Evolutionary conservation across 305 asterid genomes (phyloP), one percentile per base, ranked within the genome.

Genomic region (Fraxinus nigra): DNA sequence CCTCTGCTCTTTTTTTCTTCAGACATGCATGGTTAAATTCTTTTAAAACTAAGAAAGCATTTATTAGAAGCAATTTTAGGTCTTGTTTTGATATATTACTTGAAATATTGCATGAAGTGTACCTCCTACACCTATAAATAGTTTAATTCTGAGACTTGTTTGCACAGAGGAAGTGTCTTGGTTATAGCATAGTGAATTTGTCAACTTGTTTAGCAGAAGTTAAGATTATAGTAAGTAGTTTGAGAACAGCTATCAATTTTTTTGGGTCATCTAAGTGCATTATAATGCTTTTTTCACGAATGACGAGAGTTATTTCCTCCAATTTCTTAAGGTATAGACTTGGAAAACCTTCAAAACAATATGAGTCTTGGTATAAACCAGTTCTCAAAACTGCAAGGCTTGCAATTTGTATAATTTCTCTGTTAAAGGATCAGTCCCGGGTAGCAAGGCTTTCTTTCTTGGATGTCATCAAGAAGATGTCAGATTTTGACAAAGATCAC

Each of bases 291-390:
- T 24, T 80, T 43, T 75, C 75, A 30, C 77, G 78, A 28, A 24
- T 81, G 40, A 84, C 61, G 74, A 38, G 37, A 26, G 69, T 75
- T 48, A 13, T 43, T 82, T 81, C 75, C 82, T 83, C 83, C 33
- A 67, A 59, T 75, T 43, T 83, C 72, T 82, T 80, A 93, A 96
- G 99, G 99, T 96, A 96, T 82, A 92, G 98, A 88, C 98, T 96
- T 79, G 98, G 99, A 63, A 90, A 88, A 84, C 98, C 97, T 28
- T 90, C 97, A 48, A 96, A 94, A 81, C 99, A 94, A 79, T 96
- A 96, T 85, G 93, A 96, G 81, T 92, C 98, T 34, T 94, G 98
- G 99, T 96, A 92, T 79, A 91, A 90, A 79, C 92, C 90, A 84
- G 97, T 96, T 82, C 85, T 93, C 77, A 96, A 91, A 86, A 94